A percentile compares a stretch with the other conserved stretches of the same genome.
Evolutionary conservation across 2,329 filamentous ascomycete species (phyloP).

Genomic region (Colletotrichum horii): DNA sequence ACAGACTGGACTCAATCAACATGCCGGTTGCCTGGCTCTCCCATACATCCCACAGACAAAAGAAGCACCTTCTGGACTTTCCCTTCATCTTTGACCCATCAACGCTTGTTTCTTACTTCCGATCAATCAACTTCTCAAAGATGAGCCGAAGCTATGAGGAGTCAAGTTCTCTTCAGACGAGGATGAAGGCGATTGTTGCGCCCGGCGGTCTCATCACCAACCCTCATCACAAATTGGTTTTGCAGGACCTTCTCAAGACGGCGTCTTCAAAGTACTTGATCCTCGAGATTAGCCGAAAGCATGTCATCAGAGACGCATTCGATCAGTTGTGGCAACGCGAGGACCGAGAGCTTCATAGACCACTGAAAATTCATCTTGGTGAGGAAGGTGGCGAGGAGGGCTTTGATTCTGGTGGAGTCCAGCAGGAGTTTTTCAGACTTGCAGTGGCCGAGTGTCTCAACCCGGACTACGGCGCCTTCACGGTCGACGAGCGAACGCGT

Average conservation of each 20-base stretch:
- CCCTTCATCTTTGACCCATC: conserved; percentile 79
- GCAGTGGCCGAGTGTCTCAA: conserved; percentile 81
- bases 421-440: conserved; percentile 93
- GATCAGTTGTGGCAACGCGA: conserved; percentile 91
- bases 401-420: conserved; percentile 91
- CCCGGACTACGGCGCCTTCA: conserved; percentile 81
- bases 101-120: conserved; percentile 81
- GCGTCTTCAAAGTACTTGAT: conserved; percentile 75
- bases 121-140: conserved; percentile 82
- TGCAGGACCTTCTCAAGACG: conserved; percentile 68
- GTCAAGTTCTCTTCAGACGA: conserved; percentile 61
- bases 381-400: conserved; percentile 86
- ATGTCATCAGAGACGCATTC: conserved; percentile 75
- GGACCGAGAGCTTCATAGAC: conserved; percentile 79
- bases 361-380: conserved; percentile 86
- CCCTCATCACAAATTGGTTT: conserved; percentile 62
- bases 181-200: conserved; percentile 61
- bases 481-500: conserved; percentile 74
- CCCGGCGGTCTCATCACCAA: conserved; percentile 61
- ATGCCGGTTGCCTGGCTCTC: conserved; percentile 76
- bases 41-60: conserved; percentile 64
- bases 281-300: conserved; percentile 69
- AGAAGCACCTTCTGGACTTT: conserved; percentile 78
- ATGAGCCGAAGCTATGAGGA: conserved; percentile 85
- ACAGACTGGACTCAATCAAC: conserved; percentile 75